Evolutionary conservation across 805 yeast species (phyloP).

Genomic region (Kodamaea neixiangensis): DNA sequence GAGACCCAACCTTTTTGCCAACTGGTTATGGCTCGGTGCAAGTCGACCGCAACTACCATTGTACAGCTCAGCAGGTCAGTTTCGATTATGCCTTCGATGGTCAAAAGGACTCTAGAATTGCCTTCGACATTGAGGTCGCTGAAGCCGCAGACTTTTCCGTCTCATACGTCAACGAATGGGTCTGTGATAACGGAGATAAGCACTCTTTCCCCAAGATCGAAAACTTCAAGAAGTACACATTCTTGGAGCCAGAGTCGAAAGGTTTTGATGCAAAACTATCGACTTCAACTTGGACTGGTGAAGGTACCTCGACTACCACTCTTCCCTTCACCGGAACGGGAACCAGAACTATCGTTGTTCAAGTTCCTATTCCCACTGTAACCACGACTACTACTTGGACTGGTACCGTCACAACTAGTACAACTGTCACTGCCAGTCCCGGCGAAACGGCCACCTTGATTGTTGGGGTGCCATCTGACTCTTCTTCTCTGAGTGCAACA

Average conservation of each 20-base stretch:
- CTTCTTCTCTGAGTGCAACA: too few relatives aligned
- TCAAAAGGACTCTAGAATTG: not conserved
- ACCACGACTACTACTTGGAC: not conserved
- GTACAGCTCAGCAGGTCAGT: not conserved
- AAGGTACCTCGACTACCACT: slow-evolving; percentile 17
- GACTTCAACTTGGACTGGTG: slow-evolving; percentile 13
- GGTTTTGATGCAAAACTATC: not conserved
- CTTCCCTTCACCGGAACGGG: slow-evolving; percentile 5
- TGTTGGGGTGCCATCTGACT: not conserved
- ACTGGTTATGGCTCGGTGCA: not conserved
- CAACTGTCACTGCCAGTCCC: not conserved
- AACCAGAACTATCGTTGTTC: too few relatives aligned
- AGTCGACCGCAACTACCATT: not conserved
- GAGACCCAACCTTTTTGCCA: not conserved
- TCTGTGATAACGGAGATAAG: not conserved
- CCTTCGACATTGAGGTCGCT: not conserved
- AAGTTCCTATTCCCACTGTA: not conserved
- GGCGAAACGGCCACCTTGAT: not conserved
- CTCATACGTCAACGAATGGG: not conserved
- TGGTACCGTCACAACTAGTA: not conserved
- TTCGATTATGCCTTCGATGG: not conserved
- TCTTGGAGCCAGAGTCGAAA: not conserved
- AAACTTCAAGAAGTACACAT: not conserved
- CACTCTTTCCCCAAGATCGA: not conserved
- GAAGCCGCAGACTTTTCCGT: not conserved